Conservation (phyloP, 495 filamentous ascomycete genomes). For the Aspergillus avenaceus region DNA sequence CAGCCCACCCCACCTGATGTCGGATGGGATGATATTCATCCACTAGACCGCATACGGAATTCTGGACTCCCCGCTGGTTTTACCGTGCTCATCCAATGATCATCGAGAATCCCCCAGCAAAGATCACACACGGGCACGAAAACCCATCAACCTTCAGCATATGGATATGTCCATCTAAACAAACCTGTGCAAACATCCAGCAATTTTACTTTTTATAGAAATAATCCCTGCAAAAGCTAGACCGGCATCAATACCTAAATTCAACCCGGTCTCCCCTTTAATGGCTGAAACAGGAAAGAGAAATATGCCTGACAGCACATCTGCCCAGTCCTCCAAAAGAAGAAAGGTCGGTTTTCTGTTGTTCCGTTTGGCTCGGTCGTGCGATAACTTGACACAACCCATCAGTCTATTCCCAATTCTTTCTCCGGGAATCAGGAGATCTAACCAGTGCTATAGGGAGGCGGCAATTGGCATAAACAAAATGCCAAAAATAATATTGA, state of each 20-base stretch:
- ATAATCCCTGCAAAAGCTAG: background rate
- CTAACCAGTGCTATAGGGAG: constrained; percentile 22
- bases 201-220: background rate
- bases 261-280: background rate
- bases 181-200: background rate
- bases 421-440: background rate
- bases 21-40: constrained; percentile 5
- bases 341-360: constrained; percentile 30
- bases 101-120: background rate
- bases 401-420: background rate
- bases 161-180: background rate
- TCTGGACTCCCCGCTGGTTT: background rate
- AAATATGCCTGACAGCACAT: constrained; percentile 24
- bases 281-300: constrained; percentile 30
- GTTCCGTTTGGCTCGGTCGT: background rate
- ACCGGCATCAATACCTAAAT: background rate
- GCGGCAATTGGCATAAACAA: constrained; percentile 27
- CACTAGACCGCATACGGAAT: constrained; percentile 8
- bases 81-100: background rate
- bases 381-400: background rate
- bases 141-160: background rate
- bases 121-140: background rate
- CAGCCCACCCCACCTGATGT: constrained; percentile 4
- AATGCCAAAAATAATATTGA: constrained; percentile 45
- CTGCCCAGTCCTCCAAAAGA: constrained; percentile 27